These are phyloP conservation scores for Platanthera zijinensis DNA, from an alignment of 106 monocot genomes.

Conservation along the genomic window DNA sequence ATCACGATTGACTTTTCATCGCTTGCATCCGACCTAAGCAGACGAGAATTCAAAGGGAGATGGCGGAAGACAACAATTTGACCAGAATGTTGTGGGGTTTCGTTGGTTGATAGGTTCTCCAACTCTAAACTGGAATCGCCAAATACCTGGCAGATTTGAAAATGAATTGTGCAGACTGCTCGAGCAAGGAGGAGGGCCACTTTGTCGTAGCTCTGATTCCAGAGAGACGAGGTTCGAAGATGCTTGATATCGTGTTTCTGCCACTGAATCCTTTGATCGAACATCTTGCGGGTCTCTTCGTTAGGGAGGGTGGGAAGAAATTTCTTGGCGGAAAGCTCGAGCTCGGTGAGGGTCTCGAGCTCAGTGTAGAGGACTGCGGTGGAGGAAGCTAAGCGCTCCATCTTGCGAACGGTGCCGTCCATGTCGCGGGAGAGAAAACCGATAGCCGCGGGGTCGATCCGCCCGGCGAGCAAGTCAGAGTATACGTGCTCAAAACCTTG, in stretches of 20 bases:
- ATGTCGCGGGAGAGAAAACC: slow-evolving; percentile 31
- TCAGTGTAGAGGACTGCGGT: slow-evolving; percentile 67
- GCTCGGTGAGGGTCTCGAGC: slow-evolving; percentile 54
- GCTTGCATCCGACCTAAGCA: slow-evolving; percentile 7
- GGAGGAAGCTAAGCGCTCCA: slow-evolving; percentile 60
- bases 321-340: slow-evolving; percentile 77
- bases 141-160: slow-evolving; percentile 50
- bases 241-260: slow-evolving; percentile 50
- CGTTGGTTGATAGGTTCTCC: slow-evolving; percentile 4
- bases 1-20: neutral
- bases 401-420: slow-evolving; percentile 44
- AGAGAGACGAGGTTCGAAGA: slow-evolving; percentile 62
- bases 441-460: slow-evolving; percentile 22
- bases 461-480: slow-evolving; percentile 57
- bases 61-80: slow-evolving; percentile 1
- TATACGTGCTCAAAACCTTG: slow-evolving; percentile 90
- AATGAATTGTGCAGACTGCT: slow-evolving; percentile 61
- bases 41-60: slow-evolving; percentile 14
- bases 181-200: slow-evolving; percentile 59
- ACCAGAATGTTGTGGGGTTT: slow-evolving; percentile 13
- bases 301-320: slow-evolving; percentile 21
- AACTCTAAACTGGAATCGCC: slow-evolving; percentile 23
- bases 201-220: slow-evolving; percentile 75
- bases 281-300: slow-evolving; percentile 41
- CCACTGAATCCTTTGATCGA: slow-evolving; percentile 83